Percentiles rank a stretch among this genome's conserved stretches.
Conservation (phyloP, 805 yeast species). For the Ogataea thermomethanolica region DNA sequence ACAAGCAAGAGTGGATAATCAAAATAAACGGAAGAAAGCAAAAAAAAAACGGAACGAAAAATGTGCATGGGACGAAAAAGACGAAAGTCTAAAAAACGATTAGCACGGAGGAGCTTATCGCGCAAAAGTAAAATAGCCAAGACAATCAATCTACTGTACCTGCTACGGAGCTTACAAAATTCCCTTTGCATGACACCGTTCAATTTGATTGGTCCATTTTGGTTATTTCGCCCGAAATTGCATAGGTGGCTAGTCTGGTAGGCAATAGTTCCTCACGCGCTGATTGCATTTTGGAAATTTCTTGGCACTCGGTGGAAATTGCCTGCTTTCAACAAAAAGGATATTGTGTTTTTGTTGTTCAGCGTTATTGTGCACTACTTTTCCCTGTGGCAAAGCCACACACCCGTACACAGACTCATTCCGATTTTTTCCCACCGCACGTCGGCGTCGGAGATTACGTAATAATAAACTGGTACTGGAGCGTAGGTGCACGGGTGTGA, state of each 20-base stretch:
- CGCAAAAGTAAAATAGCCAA: too few relatives aligned
- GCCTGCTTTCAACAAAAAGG: conserved; percentile 2
- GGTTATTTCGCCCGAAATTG: conserved; percentile 2
- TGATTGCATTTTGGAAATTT: conserved; percentile 3
- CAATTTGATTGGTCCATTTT: conserved; percentile 4
- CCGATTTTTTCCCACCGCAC: too few relatives aligned
- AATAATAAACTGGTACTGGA: too few relatives aligned
- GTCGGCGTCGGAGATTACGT: too few relatives aligned
- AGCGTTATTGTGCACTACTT: background rate
- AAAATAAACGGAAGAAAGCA: conserved; percentile 12
- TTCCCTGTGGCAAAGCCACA: background rate
- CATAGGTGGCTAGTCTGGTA: conserved; percentile 4
- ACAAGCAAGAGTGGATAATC: conserved; percentile 4
- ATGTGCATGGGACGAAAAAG: conserved; percentile 12
- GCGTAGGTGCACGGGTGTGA: conserved; percentile 3
- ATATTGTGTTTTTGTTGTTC: background rate
- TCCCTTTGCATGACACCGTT: too few relatives aligned
- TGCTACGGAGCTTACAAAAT: too few relatives aligned
- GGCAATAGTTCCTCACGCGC: conserved; percentile 1
- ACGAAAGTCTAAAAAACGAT: conserved; percentile 13
- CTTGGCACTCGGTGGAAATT: conserved; percentile 6
- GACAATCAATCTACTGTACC: too few relatives aligned
- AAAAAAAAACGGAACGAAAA: conserved; percentile 12
- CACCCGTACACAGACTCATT: background rate
- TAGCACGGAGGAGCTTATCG: conserved; percentile 2